phyloP scores from a whole-genome alignment of 768 basidiomycete genomes.

The Cyclocybe aegerita region DNA sequence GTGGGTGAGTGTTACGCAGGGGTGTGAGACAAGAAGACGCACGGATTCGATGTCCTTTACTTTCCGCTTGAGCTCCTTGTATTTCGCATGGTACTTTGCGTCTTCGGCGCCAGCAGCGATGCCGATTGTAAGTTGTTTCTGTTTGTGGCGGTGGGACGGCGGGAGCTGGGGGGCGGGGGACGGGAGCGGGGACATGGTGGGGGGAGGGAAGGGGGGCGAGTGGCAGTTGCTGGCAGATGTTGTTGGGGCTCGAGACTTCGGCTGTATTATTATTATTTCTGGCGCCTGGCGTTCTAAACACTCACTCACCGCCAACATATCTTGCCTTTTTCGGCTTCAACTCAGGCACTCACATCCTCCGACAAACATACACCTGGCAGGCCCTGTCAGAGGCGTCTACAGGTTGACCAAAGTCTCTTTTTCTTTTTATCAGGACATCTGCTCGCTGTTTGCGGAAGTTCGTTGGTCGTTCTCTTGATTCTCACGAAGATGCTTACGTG shows the following conservation, averaged over 20 bases:
- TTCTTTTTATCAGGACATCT: no score
- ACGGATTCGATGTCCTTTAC: constrained; percentile 85
- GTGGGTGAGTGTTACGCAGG: constrained; percentile 4
- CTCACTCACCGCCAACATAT: constrained; percentile 24
- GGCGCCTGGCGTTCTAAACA: constrained; percentile 15
- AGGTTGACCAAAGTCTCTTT: no score
- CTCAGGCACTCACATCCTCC: constrained; percentile 14
- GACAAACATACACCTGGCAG: constrained; percentile 1
- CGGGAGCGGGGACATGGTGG: constrained; percentile 69
- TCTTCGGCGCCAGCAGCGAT: constrained; percentile 82
- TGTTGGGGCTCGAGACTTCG: constrained; percentile 23
- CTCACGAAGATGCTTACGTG: not conserved
- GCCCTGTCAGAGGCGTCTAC: no score
- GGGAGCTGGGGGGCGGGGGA: constrained; percentile 49
- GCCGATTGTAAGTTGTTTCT: constrained; percentile 50
- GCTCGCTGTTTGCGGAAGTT: no score
- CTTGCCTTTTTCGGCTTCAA: constrained; percentile 34
- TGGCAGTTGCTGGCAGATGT: constrained; percentile 28
- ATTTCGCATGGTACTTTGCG: constrained; percentile 84
- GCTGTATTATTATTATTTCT: constrained; percentile 20
- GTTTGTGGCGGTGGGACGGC: constrained; percentile 46
- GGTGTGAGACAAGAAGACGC: constrained; percentile 28
- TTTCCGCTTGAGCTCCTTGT: constrained; percentile 85
- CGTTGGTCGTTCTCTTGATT: not conserved
- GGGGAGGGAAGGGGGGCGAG: constrained; percentile 34